Conservation (phyloP, 2,329 filamentous ascomycete genomes). For the Gliomastix tumulicola region DNA sequence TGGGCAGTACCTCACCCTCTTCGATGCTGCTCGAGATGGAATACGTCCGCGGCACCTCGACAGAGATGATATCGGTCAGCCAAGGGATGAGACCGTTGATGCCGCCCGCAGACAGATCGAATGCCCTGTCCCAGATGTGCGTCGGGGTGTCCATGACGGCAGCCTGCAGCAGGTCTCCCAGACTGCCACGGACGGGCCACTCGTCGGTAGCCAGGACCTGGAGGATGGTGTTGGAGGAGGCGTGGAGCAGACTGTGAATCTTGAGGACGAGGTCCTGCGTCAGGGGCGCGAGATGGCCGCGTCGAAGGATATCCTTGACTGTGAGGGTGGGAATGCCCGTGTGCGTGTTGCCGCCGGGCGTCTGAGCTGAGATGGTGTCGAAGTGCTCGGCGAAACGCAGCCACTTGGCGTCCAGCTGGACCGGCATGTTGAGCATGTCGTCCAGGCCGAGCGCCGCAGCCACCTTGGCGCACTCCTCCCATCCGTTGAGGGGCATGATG, state of each 20-base stretch:
- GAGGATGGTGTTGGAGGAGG: conserved; percentile 40
- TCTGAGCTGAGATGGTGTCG: conserved; percentile 13
- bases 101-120: conserved; percentile 31
- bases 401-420: conserved; percentile 33
- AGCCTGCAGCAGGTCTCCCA: conserved; percentile 42
- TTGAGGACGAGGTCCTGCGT: conserved; percentile 43
- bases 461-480: conserved; percentile 48
- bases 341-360: no score
- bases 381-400: conserved; percentile 39
- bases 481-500: conserved; percentile 47
- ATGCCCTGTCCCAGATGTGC: conserved; percentile 43
- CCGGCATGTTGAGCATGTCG: conserved; percentile 31
- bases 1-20: conserved; percentile 42
- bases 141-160: conserved; percentile 38
- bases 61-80: conserved; percentile 35
- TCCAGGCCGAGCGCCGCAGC: conserved; percentile 43
- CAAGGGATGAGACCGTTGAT: conserved; percentile 34
- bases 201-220: conserved; percentile 40
- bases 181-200: conserved; percentile 42
- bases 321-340: conserved; percentile 23
- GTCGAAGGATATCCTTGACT: conserved; percentile 40
- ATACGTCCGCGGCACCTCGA: conserved; percentile 46
- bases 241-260: conserved; percentile 37
- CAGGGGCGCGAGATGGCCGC: conserved; percentile 43
- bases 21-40: conserved; percentile 43